phyloP scores from a whole-genome alignment of 2,329 filamentous ascomycete genomes.

The Trichoderma guizhouense region DNA sequence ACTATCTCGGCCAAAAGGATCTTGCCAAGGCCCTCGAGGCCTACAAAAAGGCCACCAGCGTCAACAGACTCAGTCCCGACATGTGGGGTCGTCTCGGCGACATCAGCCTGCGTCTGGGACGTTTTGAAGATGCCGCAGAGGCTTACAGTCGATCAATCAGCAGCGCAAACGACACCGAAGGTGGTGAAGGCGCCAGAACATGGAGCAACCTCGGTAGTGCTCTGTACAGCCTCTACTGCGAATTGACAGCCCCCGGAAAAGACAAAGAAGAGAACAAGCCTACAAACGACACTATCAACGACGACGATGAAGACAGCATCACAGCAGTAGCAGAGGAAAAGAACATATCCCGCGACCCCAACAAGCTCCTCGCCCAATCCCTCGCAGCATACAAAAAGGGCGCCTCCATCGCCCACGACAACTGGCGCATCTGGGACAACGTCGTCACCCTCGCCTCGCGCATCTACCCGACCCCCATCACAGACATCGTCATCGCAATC shows the following conservation, averaged over 20 bases:
- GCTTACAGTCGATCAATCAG: slow-evolving; percentile 81
- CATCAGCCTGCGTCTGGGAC: slow-evolving; percentile 72
- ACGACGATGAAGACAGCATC: slow-evolving; percentile 27
- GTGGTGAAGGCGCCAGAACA: slow-evolving; percentile 84
- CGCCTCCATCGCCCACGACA: slow-evolving; percentile 76
- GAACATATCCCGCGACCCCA: slow-evolving; percentile 44
- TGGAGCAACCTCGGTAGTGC: slow-evolving; percentile 94
- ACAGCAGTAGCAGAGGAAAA: slow-evolving; percentile 25
- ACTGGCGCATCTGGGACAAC: slow-evolving; percentile 96
- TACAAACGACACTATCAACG: slow-evolving; percentile 26
- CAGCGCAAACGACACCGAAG: slow-evolving; percentile 54
- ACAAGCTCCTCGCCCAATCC: slow-evolving; percentile 67
- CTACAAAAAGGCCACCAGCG: slow-evolving; percentile 71
- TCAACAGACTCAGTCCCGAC: slow-evolving; percentile 76
- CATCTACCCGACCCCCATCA: slow-evolving; percentile 68
- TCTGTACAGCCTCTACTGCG: slow-evolving; percentile 65
- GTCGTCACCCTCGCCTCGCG: slow-evolving; percentile 83
- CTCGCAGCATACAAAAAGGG: slow-evolving; percentile 84
- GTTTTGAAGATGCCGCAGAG: slow-evolving; percentile 75
- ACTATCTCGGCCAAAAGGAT: slow-evolving; percentile 66
- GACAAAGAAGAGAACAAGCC: slow-evolving; percentile 17
- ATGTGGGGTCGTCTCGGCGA: slow-evolving; percentile 92
- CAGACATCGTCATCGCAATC: slow-evolving; percentile 73
- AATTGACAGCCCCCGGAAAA: slow-evolving; percentile 42
- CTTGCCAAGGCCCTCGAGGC: slow-evolving; percentile 69